Percentiles rank a stretch among this genome's conserved stretches.
phyloP scores from a whole-genome alignment of 768 basidiomycete species.

The Kwoniella dendrophila region DNA sequence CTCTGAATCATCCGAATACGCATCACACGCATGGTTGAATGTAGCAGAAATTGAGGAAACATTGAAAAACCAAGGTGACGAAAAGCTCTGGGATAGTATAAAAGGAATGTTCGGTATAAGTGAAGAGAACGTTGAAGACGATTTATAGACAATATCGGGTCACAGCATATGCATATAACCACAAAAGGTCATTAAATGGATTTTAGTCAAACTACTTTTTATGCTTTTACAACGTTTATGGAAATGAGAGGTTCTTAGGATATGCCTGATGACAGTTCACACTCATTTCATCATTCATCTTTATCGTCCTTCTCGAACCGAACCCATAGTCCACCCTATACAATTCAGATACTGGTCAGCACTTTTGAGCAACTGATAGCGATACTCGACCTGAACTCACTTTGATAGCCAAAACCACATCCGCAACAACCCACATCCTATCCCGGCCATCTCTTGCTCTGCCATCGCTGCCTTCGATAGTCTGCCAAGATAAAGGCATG shows the following conservation, averaged over 20 bases:
- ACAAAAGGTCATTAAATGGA: too few relatives aligned
- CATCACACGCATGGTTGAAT: constrained; percentile 90
- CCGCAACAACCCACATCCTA: constrained; percentile 41
- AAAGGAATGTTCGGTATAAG: constrained; percentile 41
- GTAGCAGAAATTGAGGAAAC: constrained; percentile 77
- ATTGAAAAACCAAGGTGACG: constrained; percentile 36
- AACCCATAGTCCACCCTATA: constrained; percentile 40
- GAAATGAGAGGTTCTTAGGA: background rate
- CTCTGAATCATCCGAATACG: constrained; percentile 60
- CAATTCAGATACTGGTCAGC: background rate
- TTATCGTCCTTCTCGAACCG: constrained; percentile 4
- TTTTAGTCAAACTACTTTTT: background rate
- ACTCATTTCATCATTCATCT: background rate
- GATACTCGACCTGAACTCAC: constrained; percentile 23
- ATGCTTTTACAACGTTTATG: too few relatives aligned
- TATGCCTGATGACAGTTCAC: background rate
- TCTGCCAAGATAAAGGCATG: constrained; percentile 38
- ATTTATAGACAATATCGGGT: background rate
- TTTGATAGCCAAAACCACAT: constrained; percentile 50
- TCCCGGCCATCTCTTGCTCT: constrained; percentile 38
- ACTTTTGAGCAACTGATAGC: background rate
- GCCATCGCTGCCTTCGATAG: constrained; percentile 26
- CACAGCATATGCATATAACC: background rate
- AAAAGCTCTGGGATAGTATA: constrained; percentile 31
- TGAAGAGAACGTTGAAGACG: constrained; percentile 13